Percentiles rank a stretch among this genome's conserved stretches.
phyloP scores from a whole-genome alignment of 345 rosid species.

The Mallotus nudiflorus region DNA sequence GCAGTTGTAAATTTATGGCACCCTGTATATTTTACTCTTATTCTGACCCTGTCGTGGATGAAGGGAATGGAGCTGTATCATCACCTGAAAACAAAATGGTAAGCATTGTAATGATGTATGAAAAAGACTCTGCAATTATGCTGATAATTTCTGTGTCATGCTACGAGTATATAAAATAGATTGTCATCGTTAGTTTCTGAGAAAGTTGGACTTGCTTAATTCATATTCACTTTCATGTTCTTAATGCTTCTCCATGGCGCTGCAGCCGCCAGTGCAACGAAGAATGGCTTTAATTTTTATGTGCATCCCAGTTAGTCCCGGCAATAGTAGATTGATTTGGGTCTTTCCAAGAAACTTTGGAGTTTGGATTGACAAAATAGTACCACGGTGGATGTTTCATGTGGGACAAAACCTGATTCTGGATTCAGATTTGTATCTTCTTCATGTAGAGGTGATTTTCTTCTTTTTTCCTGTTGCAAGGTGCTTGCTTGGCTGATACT shows the following conservation, averaged over 20 bases:
- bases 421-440: slow-evolving; percentile 88
- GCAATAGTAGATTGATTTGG: slow-evolving; percentile 88
- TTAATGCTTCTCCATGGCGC: slow-evolving; percentile 9
- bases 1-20: slow-evolving; percentile 54
- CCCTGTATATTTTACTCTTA: slow-evolving; percentile 69
- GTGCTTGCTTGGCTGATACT: no score
- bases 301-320: slow-evolving; percentile 90
- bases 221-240: not conserved
- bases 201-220: not conserved
- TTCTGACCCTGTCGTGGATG: slow-evolving; percentile 35
- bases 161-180: not conserved
- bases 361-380: slow-evolving; percentile 60
- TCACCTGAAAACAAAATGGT: slow-evolving; percentile 45
- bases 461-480: no score
- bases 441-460: slow-evolving; percentile 68
- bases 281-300: slow-evolving; percentile 65
- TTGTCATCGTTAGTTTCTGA: not conserved
- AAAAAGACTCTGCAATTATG: not conserved
- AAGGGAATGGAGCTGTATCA: slow-evolving; percentile 46
- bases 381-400: slow-evolving; percentile 90
- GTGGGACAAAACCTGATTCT: slow-evolving; percentile 70
- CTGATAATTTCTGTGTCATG: not conserved
- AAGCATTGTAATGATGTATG: not conserved
- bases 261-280: slow-evolving; percentile 29
- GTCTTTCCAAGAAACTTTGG: slow-evolving; percentile 72